Percentiles rank a stretch among this genome's conserved stretches.
These are phyloP conservation scores for Metarhizium guizhouense DNA, from an alignment of 2,329 filamentous ascomycete genomes.

Conservation along the genomic window DNA sequence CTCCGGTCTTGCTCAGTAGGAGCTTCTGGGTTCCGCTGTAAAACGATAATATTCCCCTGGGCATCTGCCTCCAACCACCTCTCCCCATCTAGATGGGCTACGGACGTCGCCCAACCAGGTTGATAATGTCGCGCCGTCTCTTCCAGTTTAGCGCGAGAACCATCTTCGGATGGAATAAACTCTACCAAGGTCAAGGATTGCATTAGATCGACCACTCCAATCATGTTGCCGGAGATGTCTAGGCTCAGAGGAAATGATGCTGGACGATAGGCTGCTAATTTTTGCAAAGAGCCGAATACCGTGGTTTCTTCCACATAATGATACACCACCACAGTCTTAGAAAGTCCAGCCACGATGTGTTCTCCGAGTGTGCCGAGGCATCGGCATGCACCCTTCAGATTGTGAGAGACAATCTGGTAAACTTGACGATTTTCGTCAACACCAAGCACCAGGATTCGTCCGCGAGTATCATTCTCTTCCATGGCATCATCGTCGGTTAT, in stretches of 20 bases:
- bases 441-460: slow-evolving; percentile 78
- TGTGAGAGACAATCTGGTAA: slow-evolving; percentile 60
- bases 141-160: slow-evolving; percentile 51
- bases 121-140: slow-evolving; percentile 77
- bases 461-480: slow-evolving; percentile 41
- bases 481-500: slow-evolving; percentile 50
- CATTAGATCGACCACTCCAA: slow-evolving; percentile 87
- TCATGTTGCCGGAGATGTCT: slow-evolving; percentile 61
- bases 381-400: slow-evolving; percentile 72
- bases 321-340: slow-evolving; percentile 69
- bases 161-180: slow-evolving; percentile 50
- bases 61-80: slow-evolving; percentile 79
- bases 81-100: slow-evolving; percentile 62
- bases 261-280: slow-evolving; percentile 68
- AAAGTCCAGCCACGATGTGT: slow-evolving; percentile 76
- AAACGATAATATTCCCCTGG: slow-evolving; percentile 76
- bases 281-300: slow-evolving; percentile 51
- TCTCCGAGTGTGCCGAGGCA: slow-evolving; percentile 66
- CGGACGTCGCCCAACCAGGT: slow-evolving; percentile 71
- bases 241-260: slow-evolving; percentile 79
- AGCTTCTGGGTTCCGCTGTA: slow-evolving; percentile 64
- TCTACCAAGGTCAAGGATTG: slow-evolving; percentile 79
- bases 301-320: slow-evolving; percentile 47
- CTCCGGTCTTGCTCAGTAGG: slow-evolving; percentile 66
- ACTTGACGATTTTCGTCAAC: slow-evolving; percentile 67